phyloP scores from a whole-genome alignment of 495 filamentous ascomycete species.

The Talaromyces ruber region DNA sequence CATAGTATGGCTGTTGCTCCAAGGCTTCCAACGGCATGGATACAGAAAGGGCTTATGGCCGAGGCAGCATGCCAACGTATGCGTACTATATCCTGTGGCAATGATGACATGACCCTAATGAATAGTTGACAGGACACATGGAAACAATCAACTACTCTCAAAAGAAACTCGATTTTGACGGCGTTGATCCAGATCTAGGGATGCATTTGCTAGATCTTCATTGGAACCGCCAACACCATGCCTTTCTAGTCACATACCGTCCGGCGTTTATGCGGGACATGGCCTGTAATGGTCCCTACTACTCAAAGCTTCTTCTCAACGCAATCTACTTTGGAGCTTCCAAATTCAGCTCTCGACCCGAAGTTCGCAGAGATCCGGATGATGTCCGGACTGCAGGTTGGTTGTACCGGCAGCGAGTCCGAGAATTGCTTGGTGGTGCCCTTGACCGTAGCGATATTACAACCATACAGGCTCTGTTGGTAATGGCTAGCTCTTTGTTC shows the following conservation, averaged over 20 bases:
- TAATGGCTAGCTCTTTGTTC: conserved; percentile 32
- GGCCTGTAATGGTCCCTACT: conserved; percentile 33
- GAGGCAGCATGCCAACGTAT: conserved; percentile 21
- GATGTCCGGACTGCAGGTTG: conserved; percentile 28
- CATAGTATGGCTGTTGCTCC: conserved; percentile 4
- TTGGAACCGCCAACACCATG: conserved; percentile 31
- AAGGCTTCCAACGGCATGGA: conserved; percentile 6
- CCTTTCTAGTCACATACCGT: conserved; percentile 22
- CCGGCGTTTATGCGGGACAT: conserved; percentile 26
- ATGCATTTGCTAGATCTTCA: conserved; percentile 30
- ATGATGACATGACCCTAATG: no score
- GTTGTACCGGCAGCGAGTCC: conserved; percentile 27
- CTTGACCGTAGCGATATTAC: conserved; percentile 36
- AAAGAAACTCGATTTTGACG: conserved; percentile 31
- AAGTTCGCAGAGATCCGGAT: conserved; percentile 23
- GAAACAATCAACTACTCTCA: conserved; percentile 20
- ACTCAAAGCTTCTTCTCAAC: conserved; percentile 36
- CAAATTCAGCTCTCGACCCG: conserved; percentile 22
- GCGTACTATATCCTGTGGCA: neutral
- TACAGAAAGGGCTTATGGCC: conserved; percentile 14
- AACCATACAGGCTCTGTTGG: conserved; percentile 34
- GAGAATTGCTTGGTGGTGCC: conserved; percentile 25
- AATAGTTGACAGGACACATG: conserved; percentile 14
- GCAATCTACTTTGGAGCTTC: conserved; percentile 36
- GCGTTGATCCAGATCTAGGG: conserved; percentile 26